Base-by-base conservation (phyloP, 2,329 filamentous ascomycete genomes). In the Spiromastix sp. region DNA sequence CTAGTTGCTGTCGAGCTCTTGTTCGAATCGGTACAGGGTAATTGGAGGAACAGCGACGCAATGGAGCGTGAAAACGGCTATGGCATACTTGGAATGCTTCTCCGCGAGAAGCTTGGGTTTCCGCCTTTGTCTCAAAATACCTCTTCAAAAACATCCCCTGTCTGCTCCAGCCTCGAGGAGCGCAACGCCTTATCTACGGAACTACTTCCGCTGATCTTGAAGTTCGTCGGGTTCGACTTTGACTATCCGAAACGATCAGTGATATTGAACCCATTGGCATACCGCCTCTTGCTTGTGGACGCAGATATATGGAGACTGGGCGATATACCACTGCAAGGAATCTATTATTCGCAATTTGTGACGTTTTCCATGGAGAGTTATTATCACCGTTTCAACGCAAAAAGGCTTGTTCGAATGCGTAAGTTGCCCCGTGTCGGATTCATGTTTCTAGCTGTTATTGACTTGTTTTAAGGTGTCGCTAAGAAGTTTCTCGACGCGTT, bases 51-150 rank as follows among this genome's bases (percentile, higher is more conserved):
- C 46, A 96, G 91, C 47, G 93, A 98, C 56, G 87, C 91, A 17
- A 95, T 98, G 82, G 91, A 98, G 57, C 79, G 84, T 49, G 86
- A 93, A 40, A 91, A 93, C 47, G 93, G 89, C 0, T 98, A 95
- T 54, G 81, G 84, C 17, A 83, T 96, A 22, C 64, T 98, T 33
- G 82, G 82, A 26, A 77, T 86, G 57, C 70, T 96, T 12, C 62
- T 98, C 16, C 79, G 85, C 36, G 82, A 84, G 36, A 95, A 94
- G 55, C 67, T 94, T 32, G 63, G 57, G 15, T 53, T 56, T 39
- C 43, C 51, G 2, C 38, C 48, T 12, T 47, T 47, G 11, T 47
- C 44, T 17, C 45, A 45, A 16, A 36, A 42, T 8, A 35, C 40
- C 2, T 68, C 39, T 66, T 79, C 51, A 63, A 60, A 60, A 47